phyloP scores from a whole-genome alignment of 495 filamentous ascomycete species.

The Diplogelasinospora grovesii region DNA sequence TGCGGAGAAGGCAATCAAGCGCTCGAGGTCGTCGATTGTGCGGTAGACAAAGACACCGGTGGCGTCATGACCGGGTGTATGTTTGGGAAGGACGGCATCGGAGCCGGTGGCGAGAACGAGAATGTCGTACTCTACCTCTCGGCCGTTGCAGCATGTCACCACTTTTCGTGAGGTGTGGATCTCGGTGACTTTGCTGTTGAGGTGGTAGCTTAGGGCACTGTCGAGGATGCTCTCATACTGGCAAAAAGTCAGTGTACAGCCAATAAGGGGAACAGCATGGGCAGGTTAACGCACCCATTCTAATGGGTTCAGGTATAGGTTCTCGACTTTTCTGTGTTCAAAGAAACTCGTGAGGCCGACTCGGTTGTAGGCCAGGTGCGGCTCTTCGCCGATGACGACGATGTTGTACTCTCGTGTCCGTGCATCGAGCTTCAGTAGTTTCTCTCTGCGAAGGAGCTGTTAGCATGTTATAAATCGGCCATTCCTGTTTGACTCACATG shows the following conservation, averaged over 20 bases:
- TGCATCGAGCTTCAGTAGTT: constrained; percentile 79
- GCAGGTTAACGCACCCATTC: constrained; percentile 64
- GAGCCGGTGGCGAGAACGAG: constrained; percentile 90
- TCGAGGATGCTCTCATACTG: constrained; percentile 45
- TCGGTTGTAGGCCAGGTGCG: constrained; percentile 89
- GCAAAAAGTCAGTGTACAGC: background rate
- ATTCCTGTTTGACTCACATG: constrained; percentile 53
- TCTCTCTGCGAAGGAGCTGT: constrained; percentile 49
- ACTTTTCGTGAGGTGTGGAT: constrained; percentile 59
- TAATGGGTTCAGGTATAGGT: constrained; percentile 79
- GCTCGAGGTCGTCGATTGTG: constrained; percentile 78
- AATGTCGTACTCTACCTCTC: constrained; percentile 73
- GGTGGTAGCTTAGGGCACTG: constrained; percentile 68
- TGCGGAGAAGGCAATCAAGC: constrained; percentile 67
- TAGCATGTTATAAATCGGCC: background rate
- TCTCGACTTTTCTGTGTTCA: constrained; percentile 81
- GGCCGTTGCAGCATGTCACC: constrained; percentile 65
- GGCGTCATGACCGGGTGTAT: constrained; percentile 79
- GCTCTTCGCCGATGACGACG: constrained; percentile 86
- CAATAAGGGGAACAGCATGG: background rate
- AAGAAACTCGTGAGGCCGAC: constrained; percentile 95
- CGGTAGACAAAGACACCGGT: constrained; percentile 93
- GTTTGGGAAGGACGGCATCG: constrained; percentile 72
- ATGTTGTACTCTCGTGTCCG: constrained; percentile 74
- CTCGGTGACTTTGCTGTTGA: constrained; percentile 72